Conservation (phyloP, 1,284 basidiomycete species). For the Rhodotorula sp. region DNA sequence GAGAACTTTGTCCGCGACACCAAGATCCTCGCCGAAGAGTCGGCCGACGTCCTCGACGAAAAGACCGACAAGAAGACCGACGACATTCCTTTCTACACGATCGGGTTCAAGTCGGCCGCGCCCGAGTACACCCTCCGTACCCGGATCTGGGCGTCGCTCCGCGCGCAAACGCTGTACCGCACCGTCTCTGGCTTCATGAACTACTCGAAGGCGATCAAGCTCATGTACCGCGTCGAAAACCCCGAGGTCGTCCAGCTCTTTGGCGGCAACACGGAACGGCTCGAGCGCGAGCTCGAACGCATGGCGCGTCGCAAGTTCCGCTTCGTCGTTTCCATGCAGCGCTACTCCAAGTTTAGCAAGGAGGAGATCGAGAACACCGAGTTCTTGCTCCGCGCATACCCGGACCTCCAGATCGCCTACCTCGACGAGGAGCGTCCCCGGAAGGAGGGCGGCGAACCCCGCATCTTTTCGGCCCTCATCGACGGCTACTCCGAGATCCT, state of each 20-base stretch:
- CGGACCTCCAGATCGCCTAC: conserved; percentile 97
- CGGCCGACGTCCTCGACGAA: conserved; percentile 79
- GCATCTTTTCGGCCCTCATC: conserved; percentile 93
- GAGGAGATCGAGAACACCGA: conserved; percentile 99
- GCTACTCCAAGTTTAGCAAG: conserved; percentile 99
- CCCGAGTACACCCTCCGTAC: conserved; percentile 98
- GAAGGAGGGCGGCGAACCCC: conserved; percentile 92
- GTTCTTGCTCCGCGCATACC: conserved; percentile 96
- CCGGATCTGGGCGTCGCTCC: conserved; percentile 97
- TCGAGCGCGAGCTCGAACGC: conserved; percentile 94
- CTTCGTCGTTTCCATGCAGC: conserved; percentile 99
- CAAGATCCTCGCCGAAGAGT: conserved; percentile 97
- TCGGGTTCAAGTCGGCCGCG: conserved; percentile 98
- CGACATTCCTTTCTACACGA: conserved; percentile 97
- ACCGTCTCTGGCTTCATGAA: conserved; percentile 99
- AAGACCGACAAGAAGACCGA: conserved; percentile 74
- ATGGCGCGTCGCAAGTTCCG: conserved; percentile 99
- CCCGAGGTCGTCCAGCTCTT: conserved; percentile 96
- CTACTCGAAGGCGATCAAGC: conserved; percentile 98
- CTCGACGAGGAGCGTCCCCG: conserved; percentile 88
- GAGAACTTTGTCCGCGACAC: conserved; percentile 99
- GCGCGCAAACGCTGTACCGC: conserved; percentile 96
- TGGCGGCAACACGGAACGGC: conserved; percentile 94
- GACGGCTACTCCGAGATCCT: conserved; percentile 97
- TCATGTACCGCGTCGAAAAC: conserved; percentile 99